Evolutionary conservation across 345 rosid species (phyloP), one percentile per base, ranked within the genome.

Genomic region (Cardamine occulta): DNA sequence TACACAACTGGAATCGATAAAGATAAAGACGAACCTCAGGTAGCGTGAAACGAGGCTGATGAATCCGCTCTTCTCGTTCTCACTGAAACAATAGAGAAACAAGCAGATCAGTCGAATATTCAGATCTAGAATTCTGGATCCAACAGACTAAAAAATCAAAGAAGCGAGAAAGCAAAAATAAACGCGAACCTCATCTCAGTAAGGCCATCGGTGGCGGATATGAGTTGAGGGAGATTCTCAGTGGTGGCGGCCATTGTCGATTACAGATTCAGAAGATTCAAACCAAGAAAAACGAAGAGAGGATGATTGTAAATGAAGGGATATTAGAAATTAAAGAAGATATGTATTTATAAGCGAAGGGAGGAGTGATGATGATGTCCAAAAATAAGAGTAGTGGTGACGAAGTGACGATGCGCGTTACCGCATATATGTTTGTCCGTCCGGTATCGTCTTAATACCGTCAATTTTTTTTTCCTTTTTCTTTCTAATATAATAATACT

Each of bases 21-120:
- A 17, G 39, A 63, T 60, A 63, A 63, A 63, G 14, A 42, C 76
- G 13, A 66, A 91, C 99, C 99, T 88, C 79, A 95, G 84, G 74
- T 88, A 91, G 58, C 99, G 99, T 56, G 89, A 31, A 14, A 92
- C 91, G 52, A 95, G 97, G 85, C 63, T 86, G 88, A 91, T 80
- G 92, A 88, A 91, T 83, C 97, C 97, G 4, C 45, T 61, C 66
- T 10, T 67, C 74, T 79, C 82, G 14, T 47, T 79, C 54, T 61
- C 78, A 74, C 78, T 73, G 40, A 34, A 62, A 45, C 73, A 73
- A 51, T 1, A 47, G 6, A 69, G 13, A 54, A 73, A 63, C 31
- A 71, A 45, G 8, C 18, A 71, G 29, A 74, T 62, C 42, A 76
- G 39, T 67, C 49, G 0, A 68, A 45, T 74, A 55, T 6, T 18